phyloP scores from a whole-genome alignment of 768 basidiomycete genomes.

The Hygrocybe coccinea region DNA sequence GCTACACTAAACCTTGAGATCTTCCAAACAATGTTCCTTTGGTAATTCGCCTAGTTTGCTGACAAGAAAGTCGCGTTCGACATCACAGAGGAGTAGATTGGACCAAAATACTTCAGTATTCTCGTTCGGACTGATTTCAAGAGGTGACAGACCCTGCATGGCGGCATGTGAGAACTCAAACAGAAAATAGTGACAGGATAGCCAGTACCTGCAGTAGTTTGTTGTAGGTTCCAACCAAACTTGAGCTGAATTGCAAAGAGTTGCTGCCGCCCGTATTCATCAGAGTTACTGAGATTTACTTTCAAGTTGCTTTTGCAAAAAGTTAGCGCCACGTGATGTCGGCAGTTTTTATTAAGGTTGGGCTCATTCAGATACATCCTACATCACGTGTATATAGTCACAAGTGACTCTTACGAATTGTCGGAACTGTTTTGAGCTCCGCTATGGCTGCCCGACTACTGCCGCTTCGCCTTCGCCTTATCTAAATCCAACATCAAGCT shows the following conservation, averaged over 20 bases:
- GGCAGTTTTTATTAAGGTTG: no score
- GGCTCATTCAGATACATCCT: no score
- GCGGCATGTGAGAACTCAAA: not conserved
- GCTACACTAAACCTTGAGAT: conserved; percentile 45
- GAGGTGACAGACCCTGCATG: conserved; percentile 45
- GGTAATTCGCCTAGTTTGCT: conserved; percentile 36
- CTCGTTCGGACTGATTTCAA: conserved; percentile 42
- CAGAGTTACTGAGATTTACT: no score
- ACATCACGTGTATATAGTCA: no score
- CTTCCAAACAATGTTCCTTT: conserved; percentile 47
- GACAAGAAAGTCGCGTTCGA: conserved; percentile 45
- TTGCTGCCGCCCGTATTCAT: not conserved
- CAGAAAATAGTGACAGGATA: not conserved
- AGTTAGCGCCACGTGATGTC: no score
- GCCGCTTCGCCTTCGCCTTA: no score
- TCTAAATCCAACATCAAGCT: no score
- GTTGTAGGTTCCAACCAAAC: conserved; percentile 42
- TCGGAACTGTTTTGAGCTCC: no score
- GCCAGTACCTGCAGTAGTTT: conserved; percentile 30
- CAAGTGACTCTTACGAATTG: no score
- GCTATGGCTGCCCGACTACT: no score
- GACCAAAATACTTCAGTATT: conserved; percentile 48
- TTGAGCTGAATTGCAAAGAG: conserved; percentile 33
- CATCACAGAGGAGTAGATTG: conserved; percentile 47
- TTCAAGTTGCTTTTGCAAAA: no score